Conservation (phyloP, 2,329 filamentous ascomycete genomes). For the Colletotrichum siamense region DNA sequence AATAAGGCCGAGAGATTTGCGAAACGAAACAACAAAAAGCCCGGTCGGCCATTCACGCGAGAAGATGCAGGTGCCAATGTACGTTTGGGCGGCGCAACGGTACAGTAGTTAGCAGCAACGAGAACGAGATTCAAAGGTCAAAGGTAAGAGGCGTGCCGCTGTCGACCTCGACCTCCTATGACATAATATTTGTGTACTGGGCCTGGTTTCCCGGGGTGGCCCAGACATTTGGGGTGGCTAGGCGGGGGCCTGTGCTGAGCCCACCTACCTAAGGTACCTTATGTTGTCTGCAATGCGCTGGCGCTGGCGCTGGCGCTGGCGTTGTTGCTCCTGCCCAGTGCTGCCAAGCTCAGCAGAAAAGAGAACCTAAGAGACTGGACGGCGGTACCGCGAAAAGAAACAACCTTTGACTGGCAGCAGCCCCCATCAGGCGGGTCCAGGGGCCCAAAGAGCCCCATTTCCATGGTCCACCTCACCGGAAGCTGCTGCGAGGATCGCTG, state of each 20-base stretch:
- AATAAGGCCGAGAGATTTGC: neutral
- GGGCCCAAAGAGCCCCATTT: neutral
- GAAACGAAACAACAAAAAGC: neutral
- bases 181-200: slow-evolving; percentile 13
- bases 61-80: neutral
- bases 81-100: neutral
- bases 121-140: neutral
- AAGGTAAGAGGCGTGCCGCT: neutral
- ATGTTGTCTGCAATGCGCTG: neutral
- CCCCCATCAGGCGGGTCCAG: neutral
- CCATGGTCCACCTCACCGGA: slow-evolving; percentile 10
- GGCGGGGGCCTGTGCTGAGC: neutral
- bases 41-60: neutral
- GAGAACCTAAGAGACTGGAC: neutral
- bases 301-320: neutral
- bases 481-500: slow-evolving; percentile 20
- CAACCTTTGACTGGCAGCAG: neutral
- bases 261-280: too few species aligned
- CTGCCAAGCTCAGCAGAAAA: neutral
- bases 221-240: slow-evolving; percentile 4
- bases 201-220: neutral
- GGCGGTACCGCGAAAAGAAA: slow-evolving; percentile 4
- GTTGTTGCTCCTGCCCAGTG: neutral
- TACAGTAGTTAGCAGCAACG: neutral
- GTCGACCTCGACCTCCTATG: slow-evolving; percentile 11